Evolutionary conservation across 2,329 filamentous ascomycete genomes (phyloP), one percentile per base, ranked within the genome.

Genomic region (Fusarium luffae): DNA sequence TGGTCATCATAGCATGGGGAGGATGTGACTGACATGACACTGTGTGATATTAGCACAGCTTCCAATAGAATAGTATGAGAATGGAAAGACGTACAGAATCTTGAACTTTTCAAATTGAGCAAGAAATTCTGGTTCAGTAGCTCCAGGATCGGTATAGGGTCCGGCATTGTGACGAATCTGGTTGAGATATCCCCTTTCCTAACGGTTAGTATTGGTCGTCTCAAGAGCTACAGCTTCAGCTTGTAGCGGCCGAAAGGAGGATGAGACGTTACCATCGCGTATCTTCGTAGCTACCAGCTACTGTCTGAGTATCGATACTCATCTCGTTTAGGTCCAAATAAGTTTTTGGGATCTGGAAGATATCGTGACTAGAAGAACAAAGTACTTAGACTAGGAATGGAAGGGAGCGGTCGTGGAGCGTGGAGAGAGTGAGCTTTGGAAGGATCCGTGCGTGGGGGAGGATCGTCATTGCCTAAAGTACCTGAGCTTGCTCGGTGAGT

Each of bases 141-240:
- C 82, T 10, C 82, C 88, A 28, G 89, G 86, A 69, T 94, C 91
- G 34, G 92, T 94, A 79, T 93, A 97, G 2, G 96, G 93, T 3
- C 96, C 95, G 5, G 86, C 83, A 32, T 90, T 90, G 62, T 86
- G 90, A 59, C 97, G 87, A 70, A 98, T 90, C 67, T 87, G 90
- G 81, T 98, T 90, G 60, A 98, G 87, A 78, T 97, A 91, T 79
- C 89, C 90, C 94, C 94, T 97, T 69, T 54, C 10, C 16, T 62
- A 46, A 57, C 6, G 32, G 57, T 71, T 34, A 71, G 61, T 41
- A 18, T 43, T 50, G 52, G 40, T 19, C 19, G 32, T 49, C 41
- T 12, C 19, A 28, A 63, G 57, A 71, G 67, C 52, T 59, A 28
- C 46, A 46, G 57, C 32, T 41, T 19, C 48, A 73, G 61, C 59